Evolutionary conservation across 2,329 filamentous ascomycete genomes (phyloP).

Genomic region (Pseudogymnoascus sp.): DNA sequence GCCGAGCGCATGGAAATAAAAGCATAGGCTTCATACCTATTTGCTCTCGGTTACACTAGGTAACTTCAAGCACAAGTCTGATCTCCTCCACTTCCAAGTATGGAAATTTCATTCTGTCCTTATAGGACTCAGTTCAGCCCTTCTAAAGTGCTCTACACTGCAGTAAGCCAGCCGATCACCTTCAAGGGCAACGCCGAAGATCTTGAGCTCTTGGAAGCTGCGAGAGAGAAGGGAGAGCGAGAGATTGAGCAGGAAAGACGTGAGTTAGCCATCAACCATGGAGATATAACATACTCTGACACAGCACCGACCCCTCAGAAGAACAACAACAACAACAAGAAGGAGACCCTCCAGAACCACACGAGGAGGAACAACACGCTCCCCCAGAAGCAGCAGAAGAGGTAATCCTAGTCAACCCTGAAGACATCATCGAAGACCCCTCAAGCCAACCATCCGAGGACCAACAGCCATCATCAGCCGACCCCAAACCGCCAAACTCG

Average conservation of each 20-base stretch:
- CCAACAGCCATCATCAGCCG: neutral
- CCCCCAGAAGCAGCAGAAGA: neutral
- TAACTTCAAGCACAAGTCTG: slow-evolving; percentile 8
- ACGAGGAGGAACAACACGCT: neutral
- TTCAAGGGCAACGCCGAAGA: slow-evolving; percentile 16
- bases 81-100: slow-evolving; percentile 18
- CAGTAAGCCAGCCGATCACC: slow-evolving; percentile 14
- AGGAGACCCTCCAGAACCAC: neutral
- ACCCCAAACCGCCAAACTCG: neutral
- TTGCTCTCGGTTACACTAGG: neutral
- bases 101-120: slow-evolving; percentile 25
- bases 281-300: neutral
- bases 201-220: neutral
- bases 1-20: neutral
- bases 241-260: neutral
- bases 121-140: slow-evolving; percentile 19
- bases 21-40: neutral
- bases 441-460: neutral
- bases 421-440: neutral
- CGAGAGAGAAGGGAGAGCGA: neutral
- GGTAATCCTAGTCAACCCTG: neutral
- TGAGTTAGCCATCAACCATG: neutral
- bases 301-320: neutral
- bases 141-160: slow-evolving; percentile 7
- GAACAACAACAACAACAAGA: slow-evolving; percentile 14